Evolutionary conservation across 495 filamentous ascomycete genomes (phyloP).

Genomic region (Lasiosphaeria miniovina): DNA sequence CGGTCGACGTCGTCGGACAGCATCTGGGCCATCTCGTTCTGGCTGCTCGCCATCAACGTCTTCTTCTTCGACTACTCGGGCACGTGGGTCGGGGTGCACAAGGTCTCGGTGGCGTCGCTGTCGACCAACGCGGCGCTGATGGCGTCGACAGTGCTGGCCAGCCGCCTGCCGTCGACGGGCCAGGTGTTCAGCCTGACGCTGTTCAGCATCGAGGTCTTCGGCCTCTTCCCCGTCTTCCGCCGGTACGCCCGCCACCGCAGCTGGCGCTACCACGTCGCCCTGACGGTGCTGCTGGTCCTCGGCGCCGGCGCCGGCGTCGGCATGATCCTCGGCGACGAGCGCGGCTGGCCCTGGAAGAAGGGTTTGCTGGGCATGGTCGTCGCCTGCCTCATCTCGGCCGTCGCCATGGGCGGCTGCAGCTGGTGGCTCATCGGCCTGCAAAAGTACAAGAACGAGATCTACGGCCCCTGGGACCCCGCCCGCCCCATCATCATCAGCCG

Average conservation of each 20-base stretch:
- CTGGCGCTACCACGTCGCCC: constrained; percentile 74
- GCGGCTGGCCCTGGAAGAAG: constrained; percentile 66
- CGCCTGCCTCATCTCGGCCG: constrained; percentile 56
- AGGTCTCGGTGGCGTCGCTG: constrained; percentile 70
- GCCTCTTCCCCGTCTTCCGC: constrained; percentile 91
- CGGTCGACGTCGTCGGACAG: constrained; percentile 84
- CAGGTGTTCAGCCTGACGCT: constrained; percentile 95
- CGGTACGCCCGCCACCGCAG: constrained; percentile 78
- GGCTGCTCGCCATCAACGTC: constrained; percentile 90
- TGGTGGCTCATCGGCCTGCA: constrained; percentile 98
- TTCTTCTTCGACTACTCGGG: constrained; percentile 94
- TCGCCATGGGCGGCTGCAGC: constrained; percentile 89
- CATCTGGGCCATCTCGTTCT: constrained; percentile 95
- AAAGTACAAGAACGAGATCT: constrained; percentile 99
- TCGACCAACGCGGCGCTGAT: constrained; percentile 95
- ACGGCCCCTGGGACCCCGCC: constrained; percentile 96
- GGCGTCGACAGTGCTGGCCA: constrained; percentile 82
- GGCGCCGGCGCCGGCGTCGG: constrained; percentile 77
- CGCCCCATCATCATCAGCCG: constrained; percentile 69
- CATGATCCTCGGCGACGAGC: constrained; percentile 51
- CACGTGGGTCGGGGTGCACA: constrained; percentile 49
- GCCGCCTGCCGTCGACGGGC: constrained; percentile 78
- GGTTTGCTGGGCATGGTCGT: constrained; percentile 73
- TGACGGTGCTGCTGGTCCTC: constrained; percentile 77
- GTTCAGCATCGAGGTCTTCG: constrained; percentile 96